Percentiles rank a stretch among this genome's conserved stretches.
Conservation (phyloP, 192 early-diverging fungal genomes). For the Coemansia sp. region DNA sequence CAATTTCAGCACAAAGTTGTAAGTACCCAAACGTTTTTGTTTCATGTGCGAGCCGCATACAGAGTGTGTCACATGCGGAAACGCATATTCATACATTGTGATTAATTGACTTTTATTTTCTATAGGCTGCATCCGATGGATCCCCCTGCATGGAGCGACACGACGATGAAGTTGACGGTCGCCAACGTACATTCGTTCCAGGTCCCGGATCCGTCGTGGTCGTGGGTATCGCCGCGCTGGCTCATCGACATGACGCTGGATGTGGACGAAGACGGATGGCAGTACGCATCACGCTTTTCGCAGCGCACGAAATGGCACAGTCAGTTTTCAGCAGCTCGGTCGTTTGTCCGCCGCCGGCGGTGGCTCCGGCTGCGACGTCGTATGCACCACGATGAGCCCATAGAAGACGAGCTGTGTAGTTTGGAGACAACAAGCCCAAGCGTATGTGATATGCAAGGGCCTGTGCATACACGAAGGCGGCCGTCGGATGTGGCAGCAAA, state of each 20-base stretch:
- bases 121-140: conserved; percentile 52
- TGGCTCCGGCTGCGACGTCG: conserved; percentile 18
- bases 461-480: not conserved
- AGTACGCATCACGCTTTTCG: conserved; percentile 49
- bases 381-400: not conserved
- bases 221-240: conserved; percentile 58
- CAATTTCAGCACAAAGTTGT: conserved; percentile 50
- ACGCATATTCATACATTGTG: not conserved
- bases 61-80: not conserved
- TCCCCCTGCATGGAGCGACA: conserved; percentile 55
- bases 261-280: conserved; percentile 58
- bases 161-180: conserved; percentile 42
- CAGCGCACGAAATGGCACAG: conserved; percentile 22
- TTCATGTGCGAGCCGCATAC: conserved; percentile 1
- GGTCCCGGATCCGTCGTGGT: conserved; percentile 54
- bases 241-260: conserved; percentile 57
- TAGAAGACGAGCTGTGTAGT: not conserved
- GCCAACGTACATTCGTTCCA: conserved; percentile 57
- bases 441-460: not conserved
- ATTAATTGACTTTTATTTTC: conserved; percentile 12
- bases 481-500: conserved; percentile 24
- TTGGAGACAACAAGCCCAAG: not conserved
- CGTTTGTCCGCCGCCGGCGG: conserved; percentile 34
- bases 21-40: conserved; percentile 33
- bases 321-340: conserved; percentile 12